Conservation (phyloP, 768 basidiomycete genomes). For the Kwoniella botswanensis region DNA sequence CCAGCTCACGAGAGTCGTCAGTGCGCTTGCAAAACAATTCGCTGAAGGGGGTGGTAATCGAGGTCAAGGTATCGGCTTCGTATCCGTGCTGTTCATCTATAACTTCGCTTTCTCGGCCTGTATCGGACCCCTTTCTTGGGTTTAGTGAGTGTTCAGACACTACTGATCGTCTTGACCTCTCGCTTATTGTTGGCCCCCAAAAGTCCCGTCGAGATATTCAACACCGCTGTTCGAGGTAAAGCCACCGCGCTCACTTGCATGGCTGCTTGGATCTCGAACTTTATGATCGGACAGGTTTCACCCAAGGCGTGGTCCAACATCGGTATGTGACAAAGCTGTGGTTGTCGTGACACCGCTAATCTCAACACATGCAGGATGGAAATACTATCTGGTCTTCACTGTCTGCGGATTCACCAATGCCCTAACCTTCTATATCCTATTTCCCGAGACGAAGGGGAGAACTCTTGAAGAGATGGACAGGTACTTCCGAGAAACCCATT, state of each 20-base stretch:
- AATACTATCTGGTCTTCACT: constrained; percentile 54
- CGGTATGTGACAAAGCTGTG: constrained; percentile 21
- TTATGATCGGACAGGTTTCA: constrained; percentile 54
- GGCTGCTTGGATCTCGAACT: constrained; percentile 50
- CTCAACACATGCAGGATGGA: constrained; percentile 39
- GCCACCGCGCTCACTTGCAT: constrained; percentile 71
- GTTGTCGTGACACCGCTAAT: constrained; percentile 9
- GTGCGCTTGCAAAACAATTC: constrained; percentile 39
- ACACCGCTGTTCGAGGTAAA: constrained; percentile 80
- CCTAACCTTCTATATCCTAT: constrained; percentile 51
- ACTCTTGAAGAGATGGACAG: constrained; percentile 51
- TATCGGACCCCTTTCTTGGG: constrained; percentile 65
- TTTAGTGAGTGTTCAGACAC: constrained; percentile 38
- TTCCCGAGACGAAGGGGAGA: constrained; percentile 49
- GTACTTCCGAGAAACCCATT: constrained; percentile 35
- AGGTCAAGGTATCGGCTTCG: constrained; percentile 41
- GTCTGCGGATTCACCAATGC: constrained; percentile 51
- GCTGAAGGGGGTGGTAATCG: constrained; percentile 27
- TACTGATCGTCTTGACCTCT: background rate
- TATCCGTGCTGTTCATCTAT: constrained; percentile 59
- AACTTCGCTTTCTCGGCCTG: constrained; percentile 72
- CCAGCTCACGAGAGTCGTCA: background rate
- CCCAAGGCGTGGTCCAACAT: constrained; percentile 46
- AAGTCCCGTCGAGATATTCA: constrained; percentile 73
- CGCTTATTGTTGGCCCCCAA: constrained; percentile 20